Conservation (phyloP, 352 stramenopile genomes). For the Globisporangium canariense region DNA sequence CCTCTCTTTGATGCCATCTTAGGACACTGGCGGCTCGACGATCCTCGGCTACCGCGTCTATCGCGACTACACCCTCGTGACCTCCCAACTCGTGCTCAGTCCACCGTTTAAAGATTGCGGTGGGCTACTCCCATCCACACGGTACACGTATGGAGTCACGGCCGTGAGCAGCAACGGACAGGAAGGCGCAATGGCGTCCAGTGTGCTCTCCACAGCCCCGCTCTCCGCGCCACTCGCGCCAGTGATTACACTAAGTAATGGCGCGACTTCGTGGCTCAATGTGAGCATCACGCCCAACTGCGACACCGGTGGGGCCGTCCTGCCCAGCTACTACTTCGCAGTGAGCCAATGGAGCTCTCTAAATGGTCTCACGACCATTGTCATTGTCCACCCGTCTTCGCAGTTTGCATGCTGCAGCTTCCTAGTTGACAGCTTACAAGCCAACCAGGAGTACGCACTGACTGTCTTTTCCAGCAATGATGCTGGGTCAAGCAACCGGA, state of each 20-base stretch:
- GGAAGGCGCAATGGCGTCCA: constrained; percentile 35
- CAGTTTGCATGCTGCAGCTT: constrained; percentile 49
- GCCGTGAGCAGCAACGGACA: constrained; percentile 28
- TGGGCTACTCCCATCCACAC: constrained; percentile 25
- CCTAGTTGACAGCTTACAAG: constrained; percentile 23
- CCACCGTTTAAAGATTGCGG: constrained; percentile 50
- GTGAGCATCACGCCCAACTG: constrained; percentile 32
- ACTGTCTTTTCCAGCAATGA: constrained; percentile 30
- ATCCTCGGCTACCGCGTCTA: constrained; percentile 60
- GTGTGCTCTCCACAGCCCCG: constrained; percentile 22
- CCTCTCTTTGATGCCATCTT: neutral
- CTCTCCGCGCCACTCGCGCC: constrained; percentile 31
- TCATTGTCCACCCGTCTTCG: constrained; percentile 19
- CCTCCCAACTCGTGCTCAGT: constrained; percentile 16
- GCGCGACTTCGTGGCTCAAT: constrained; percentile 30
- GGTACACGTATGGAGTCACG: constrained; percentile 47
- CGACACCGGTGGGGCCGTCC: constrained; percentile 31
- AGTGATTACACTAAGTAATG: constrained; percentile 16
- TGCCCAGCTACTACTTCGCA: constrained; percentile 36
- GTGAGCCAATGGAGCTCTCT: constrained; percentile 10
- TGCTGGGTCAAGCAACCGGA: constrained; percentile 15
- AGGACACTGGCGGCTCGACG: constrained; percentile 34
- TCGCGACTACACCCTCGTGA: constrained; percentile 47
- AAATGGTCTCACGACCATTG: neutral
- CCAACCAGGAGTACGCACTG: constrained; percentile 28